phyloP scores from a whole-genome alignment of 176 grass and related monocot genomes.

The Microstegium vimineum region DNA sequence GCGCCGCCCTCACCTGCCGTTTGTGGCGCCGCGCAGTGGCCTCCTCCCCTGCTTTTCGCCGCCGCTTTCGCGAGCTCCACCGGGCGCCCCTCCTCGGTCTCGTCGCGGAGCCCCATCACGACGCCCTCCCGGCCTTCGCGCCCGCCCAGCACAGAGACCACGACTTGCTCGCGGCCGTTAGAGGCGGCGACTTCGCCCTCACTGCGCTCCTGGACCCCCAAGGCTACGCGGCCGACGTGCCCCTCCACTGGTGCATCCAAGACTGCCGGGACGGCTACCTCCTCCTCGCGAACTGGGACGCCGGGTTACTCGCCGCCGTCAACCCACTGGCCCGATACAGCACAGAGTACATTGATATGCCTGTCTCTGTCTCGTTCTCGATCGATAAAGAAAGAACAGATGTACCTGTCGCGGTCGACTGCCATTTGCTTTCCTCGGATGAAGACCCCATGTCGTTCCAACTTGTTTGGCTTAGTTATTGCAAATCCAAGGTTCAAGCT shows the following conservation, averaged over 20 bases:
- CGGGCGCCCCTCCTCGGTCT: slow-evolving; percentile 1
- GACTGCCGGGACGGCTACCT: slow-evolving; percentile 2
- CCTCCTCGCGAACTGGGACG: neutral
- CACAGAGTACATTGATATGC: neutral
- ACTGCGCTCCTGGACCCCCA: neutral
- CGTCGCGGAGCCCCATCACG: neutral
- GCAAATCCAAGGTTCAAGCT: neutral
- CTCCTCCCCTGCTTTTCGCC: neutral
- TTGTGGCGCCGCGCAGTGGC: neutral
- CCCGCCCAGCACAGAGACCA: neutral
- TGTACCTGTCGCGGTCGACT: neutral
- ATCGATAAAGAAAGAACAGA: neutral
- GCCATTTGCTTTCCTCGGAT: neutral
- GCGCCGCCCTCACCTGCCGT: neutral
- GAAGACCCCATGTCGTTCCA: neutral
- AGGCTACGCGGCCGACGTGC: neutral
- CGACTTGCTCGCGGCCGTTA: neutral
- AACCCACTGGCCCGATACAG: neutral
- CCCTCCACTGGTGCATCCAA: neutral
- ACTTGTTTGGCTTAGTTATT: neutral
- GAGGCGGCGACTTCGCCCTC: neutral
- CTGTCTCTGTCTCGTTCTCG: neutral
- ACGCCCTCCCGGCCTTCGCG: neutral
- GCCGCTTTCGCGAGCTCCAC: neutral
- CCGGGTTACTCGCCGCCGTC: neutral